phyloP scores from a whole-genome alignment of 345 rosid species.

The Populus alba region DNA sequence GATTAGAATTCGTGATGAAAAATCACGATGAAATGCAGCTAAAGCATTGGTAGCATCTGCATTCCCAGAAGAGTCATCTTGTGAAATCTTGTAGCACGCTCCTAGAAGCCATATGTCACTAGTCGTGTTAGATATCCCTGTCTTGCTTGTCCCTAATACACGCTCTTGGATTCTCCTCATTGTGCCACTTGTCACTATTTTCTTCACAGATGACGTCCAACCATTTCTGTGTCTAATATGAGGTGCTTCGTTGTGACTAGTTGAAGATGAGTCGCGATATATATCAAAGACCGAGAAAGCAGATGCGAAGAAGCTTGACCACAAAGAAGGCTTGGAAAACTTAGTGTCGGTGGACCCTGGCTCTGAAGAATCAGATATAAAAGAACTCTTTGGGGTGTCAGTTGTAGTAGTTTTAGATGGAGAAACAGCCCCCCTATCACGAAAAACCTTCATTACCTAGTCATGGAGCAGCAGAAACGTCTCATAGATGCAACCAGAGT shows the following conservation, averaged over 20 bases:
- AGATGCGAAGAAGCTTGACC: slow-evolving; percentile 60
- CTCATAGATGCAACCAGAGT: slow-evolving; percentile 13
- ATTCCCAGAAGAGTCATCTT: slow-evolving; percentile 38
- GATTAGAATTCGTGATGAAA: slow-evolving; percentile 70
- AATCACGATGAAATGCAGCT: slow-evolving; percentile 60
- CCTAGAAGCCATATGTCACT: slow-evolving; percentile 91
- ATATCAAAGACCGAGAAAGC: slow-evolving; percentile 67
- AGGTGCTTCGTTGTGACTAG: slow-evolving; percentile 40
- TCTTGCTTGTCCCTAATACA: slow-evolving; percentile 64
- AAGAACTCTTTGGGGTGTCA: slow-evolving; percentile 37
- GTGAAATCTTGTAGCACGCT: slow-evolving; percentile 59
- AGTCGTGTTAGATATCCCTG: slow-evolving; percentile 57
- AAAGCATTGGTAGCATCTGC: slow-evolving; percentile 41
- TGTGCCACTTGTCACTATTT: slow-evolving; percentile 62
- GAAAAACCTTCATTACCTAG: slow-evolving; percentile 54
- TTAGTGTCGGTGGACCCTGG: slow-evolving; percentile 43
- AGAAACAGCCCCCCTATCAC: slow-evolving; percentile 46
- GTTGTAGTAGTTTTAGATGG: slow-evolving; percentile 40
- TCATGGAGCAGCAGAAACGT: slow-evolving; percentile 1
- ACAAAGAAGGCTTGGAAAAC: slow-evolving; percentile 42
- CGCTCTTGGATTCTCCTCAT: slow-evolving; percentile 89
- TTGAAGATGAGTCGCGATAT: slow-evolving; percentile 41
- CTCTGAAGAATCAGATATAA: slow-evolving; percentile 48
- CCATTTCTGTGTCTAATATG: slow-evolving; percentile 42
- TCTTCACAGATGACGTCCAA: slow-evolving; percentile 72